These are phyloP conservation scores for Saitozyma podzolica DNA, from an alignment of 768 basidiomycete genomes.

Conservation along the genomic window DNA sequence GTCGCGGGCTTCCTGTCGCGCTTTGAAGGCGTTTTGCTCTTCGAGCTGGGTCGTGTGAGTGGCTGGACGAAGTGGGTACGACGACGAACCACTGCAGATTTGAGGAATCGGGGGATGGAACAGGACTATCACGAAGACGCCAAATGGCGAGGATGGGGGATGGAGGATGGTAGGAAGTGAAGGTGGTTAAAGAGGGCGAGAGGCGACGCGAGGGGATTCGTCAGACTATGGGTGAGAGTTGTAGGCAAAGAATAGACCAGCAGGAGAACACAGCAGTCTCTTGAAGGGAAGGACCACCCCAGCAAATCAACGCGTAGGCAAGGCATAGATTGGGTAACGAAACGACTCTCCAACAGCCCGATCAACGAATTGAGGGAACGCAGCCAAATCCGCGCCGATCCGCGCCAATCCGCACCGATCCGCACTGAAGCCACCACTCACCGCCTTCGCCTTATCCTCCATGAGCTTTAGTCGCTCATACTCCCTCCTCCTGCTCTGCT, in stretches of 20 bases:
- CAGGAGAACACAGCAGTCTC: background rate
- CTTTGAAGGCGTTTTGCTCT: constrained; percentile 71
- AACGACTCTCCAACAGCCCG: too few species aligned
- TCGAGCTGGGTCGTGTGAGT: constrained; percentile 57
- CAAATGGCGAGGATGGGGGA: background rate
- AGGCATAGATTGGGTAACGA: too few species aligned
- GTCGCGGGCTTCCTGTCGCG: constrained; percentile 68
- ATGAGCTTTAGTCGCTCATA: constrained; percentile 90
- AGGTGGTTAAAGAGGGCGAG: background rate
- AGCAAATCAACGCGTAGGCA: too few species aligned
- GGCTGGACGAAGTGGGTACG: too few species aligned
- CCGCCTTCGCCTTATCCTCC: constrained; percentile 77
- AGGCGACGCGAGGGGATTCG: background rate
- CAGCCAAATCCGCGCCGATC: too few species aligned
- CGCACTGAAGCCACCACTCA: too few species aligned
- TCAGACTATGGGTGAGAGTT: background rate
- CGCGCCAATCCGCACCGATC: too few species aligned
- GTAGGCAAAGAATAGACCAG: background rate
- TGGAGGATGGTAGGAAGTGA: background rate
- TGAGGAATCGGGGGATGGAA: too few species aligned
- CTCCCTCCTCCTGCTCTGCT: constrained; percentile 87
- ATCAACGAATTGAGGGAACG: too few species aligned
- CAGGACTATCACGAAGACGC: too few species aligned
- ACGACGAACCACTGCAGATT: too few species aligned
- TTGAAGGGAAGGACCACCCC: too few species aligned